phyloP scores from a whole-genome alignment of 2,329 filamentous ascomycete species.

The Ilyonectria mors-panacis region DNA sequence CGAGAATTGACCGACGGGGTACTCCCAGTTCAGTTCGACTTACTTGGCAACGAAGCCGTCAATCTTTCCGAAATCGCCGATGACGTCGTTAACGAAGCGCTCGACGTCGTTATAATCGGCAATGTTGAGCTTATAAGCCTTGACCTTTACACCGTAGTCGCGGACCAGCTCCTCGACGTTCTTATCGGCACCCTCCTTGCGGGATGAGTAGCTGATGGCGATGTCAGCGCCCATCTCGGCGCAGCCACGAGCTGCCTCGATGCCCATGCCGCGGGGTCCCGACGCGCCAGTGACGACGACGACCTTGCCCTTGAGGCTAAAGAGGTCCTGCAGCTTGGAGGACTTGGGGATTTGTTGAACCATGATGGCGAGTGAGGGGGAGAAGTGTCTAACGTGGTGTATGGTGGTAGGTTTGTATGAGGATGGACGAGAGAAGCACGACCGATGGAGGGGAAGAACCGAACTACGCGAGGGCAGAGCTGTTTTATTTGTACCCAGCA shows the following conservation, averaged over 20 bases:
- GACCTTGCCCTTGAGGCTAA: conserved; percentile 81
- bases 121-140: conserved; percentile 73
- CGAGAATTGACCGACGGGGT: conserved; percentile 52
- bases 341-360: conserved; percentile 71
- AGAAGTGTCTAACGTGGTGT: neutral
- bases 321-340: conserved; percentile 73
- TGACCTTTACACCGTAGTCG: conserved; percentile 77
- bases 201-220: conserved; percentile 80
- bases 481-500: neutral
- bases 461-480: neutral
- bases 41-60: conserved; percentile 84
- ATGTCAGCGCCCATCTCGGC: conserved; percentile 81
- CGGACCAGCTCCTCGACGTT: conserved; percentile 76
- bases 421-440: neutral
- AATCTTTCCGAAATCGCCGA: conserved; percentile 80
- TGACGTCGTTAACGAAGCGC: conserved; percentile 72
- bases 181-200: conserved; percentile 76
- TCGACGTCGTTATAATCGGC: conserved; percentile 67
- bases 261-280: conserved; percentile 79
- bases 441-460: neutral
- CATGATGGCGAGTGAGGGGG: conserved; percentile 56
- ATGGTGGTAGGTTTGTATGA: conserved; percentile 4
- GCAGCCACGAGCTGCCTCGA: conserved; percentile 77
- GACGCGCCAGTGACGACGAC: conserved; percentile 80
- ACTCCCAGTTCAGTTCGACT: conserved; percentile 60